Evolutionary conservation across 306 rosid genomes (phyloP).

Genomic region (Lathyrus sativus): DNA sequence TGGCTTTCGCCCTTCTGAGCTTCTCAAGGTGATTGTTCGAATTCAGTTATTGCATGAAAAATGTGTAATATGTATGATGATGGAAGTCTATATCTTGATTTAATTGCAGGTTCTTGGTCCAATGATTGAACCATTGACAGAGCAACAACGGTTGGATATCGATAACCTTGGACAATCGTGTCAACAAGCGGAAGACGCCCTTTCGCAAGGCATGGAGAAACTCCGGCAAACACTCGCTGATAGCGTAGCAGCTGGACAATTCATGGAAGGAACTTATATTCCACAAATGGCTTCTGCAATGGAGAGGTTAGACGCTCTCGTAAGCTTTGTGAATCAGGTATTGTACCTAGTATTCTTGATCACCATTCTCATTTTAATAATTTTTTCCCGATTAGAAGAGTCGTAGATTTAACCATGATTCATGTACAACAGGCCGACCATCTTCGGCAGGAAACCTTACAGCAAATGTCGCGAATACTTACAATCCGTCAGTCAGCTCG

Average conservation of each 20-base stretch:
- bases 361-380: conserved; percentile 8
- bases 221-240: conserved; percentile 74
- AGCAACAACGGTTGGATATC: conserved; percentile 63
- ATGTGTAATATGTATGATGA: neutral
- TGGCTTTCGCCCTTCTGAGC: conserved; percentile 97
- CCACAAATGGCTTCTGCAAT: conserved; percentile 72
- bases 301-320: conserved; percentile 78
- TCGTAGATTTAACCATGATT: conserved; percentile 19
- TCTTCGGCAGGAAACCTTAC: conserved; percentile 79
- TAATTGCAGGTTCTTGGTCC: conserved; percentile 78
- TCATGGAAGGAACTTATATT: conserved; percentile 58
- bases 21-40: conserved; percentile 68
- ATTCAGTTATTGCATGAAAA: neutral
- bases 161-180: conserved; percentile 77
- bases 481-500: conserved; percentile 81
- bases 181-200: conserved; percentile 97
- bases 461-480: conserved; percentile 75
- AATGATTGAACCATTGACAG: conserved; percentile 67
- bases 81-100: conserved; percentile 22
- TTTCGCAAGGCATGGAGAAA: conserved; percentile 90
- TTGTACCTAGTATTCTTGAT: neutral
- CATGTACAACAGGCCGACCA: conserved; percentile 75
- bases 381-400: neutral
- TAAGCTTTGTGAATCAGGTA: conserved; percentile 84
- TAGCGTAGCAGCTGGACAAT: conserved; percentile 69